Conservation (phyloP, 2,329 filamentous ascomycete species). For the Fusarium sp. region DNA sequence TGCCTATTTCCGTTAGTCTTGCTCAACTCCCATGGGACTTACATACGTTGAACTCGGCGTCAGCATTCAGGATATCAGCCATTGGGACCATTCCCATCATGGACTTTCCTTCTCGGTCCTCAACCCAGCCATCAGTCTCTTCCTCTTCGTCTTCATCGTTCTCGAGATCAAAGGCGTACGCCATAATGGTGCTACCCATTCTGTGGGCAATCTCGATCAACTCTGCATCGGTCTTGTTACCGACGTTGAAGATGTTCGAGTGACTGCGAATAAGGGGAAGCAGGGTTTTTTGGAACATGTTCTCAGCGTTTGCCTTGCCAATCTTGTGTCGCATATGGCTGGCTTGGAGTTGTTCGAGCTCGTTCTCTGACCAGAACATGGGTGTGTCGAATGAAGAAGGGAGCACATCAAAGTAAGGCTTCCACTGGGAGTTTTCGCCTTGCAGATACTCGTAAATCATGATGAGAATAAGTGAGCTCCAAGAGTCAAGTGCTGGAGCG, state of each 20-base stretch:
- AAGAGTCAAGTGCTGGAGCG: slow-evolving; percentile 62
- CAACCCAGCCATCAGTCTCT: slow-evolving; percentile 74
- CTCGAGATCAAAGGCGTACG: slow-evolving; percentile 88
- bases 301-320: slow-evolving; percentile 78
- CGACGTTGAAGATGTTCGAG: slow-evolving; percentile 59
- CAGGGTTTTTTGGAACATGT: slow-evolving; percentile 72
- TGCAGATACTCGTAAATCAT: slow-evolving; percentile 82
- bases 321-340: slow-evolving; percentile 83
- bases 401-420: slow-evolving; percentile 81
- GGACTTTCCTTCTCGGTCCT: slow-evolving; percentile 69
- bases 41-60: slow-evolving; percentile 85
- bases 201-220: slow-evolving; percentile 73
- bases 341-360: slow-evolving; percentile 80
- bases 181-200: slow-evolving; percentile 92
- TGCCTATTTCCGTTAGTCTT: slow-evolving; percentile 54
- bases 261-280: slow-evolving; percentile 64
- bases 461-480: slow-evolving; percentile 76
- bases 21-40: not conserved
- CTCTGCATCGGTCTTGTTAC: slow-evolving; percentile 58
- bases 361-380: slow-evolving; percentile 86
- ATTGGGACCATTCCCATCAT: slow-evolving; percentile 90
- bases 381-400: slow-evolving; percentile 82
- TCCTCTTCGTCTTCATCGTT: slow-evolving; percentile 70
- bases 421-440: slow-evolving; percentile 75
- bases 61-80: slow-evolving; percentile 90